Evolutionary conservation across 768 basidiomycete genomes (phyloP).

Genomic region (Mycena belliarum): DNA sequence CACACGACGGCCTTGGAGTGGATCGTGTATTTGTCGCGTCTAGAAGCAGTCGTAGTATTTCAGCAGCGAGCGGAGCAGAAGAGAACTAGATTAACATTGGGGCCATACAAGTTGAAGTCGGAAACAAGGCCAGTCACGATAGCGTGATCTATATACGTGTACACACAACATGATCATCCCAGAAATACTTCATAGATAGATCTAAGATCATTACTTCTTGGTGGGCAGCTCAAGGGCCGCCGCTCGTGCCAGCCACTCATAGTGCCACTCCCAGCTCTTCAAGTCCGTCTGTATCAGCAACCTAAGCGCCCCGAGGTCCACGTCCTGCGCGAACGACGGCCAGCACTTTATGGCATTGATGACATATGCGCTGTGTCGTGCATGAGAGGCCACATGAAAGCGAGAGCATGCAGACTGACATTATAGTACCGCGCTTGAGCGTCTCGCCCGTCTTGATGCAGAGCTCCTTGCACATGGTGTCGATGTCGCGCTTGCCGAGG

Average conservation of each 20-base stretch:
- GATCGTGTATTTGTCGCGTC: conserved; percentile 87
- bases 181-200: neutral
- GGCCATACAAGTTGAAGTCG: conserved; percentile 24
- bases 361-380: conserved; percentile 24
- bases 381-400: neutral
- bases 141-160: neutral
- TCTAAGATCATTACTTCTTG: conserved; percentile 4
- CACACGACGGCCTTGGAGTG: conserved; percentile 90
- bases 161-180: neutral
- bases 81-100: conserved; percentile 25
- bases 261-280: conserved; percentile 16
- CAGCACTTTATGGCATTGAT: conserved; percentile 32
- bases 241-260: conserved; percentile 16
- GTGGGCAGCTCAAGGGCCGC: neutral
- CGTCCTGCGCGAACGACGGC: conserved; percentile 29
- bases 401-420: conserved; percentile 25
- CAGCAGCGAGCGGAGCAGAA: neutral
- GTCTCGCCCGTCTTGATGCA: conserved; percentile 18
- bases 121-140: neutral
- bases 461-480: conserved; percentile 33
- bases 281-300: conserved; percentile 34
- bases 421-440: conserved; percentile 32
- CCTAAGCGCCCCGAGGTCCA: conserved; percentile 31
- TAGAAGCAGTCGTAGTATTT: conserved; percentile 29
- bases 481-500: conserved; percentile 27